Percentiles rank a stretch among this genome's conserved stretches.
These are phyloP conservation scores for Zopfochytrium polystomum DNA, from an alignment of 371 early-diverging fungal genomes.

Conservation along the genomic window DNA sequence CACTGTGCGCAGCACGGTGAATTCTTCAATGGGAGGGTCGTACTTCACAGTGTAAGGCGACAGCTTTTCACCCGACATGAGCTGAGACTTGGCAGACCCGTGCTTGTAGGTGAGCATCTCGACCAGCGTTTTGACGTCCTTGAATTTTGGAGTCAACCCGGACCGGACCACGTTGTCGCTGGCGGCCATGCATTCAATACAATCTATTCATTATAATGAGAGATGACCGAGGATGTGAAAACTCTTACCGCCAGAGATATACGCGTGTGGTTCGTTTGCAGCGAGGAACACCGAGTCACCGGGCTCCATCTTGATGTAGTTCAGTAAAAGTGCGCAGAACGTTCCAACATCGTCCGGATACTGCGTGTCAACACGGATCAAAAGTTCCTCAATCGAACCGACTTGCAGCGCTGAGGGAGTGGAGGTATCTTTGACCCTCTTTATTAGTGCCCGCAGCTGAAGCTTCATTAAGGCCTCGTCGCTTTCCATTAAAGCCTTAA, in stretches of 20 bases:
- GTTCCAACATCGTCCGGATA: slow-evolving; percentile 91
- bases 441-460: slow-evolving; percentile 54
- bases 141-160: slow-evolving; percentile 97
- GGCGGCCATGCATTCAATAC: slow-evolving; percentile 97
- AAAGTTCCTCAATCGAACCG: slow-evolving; percentile 56
- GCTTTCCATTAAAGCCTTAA: slow-evolving; percentile 68
- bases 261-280: slow-evolving; percentile 97
- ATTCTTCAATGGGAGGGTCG: slow-evolving; percentile 95
- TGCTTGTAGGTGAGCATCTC: slow-evolving; percentile 89
- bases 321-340: slow-evolving; percentile 83
- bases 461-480: slow-evolving; percentile 48
- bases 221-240: not conserved
- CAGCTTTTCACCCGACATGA: slow-evolving; percentile 59
- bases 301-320: slow-evolving; percentile 73
- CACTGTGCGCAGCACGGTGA: slow-evolving; percentile 71
- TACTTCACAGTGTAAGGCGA: slow-evolving; percentile 68
- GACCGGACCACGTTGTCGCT: slow-evolving; percentile 97
- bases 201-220: too few species aligned
- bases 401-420: slow-evolving; percentile 1
- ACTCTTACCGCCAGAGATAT: slow-evolving; percentile 81
- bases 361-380: slow-evolving; percentile 72
- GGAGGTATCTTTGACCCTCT: slow-evolving; percentile 36
- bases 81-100: slow-evolving; percentile 72
- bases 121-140: slow-evolving; percentile 89
- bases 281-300: slow-evolving; percentile 93